Base-by-base conservation (phyloP, 805 yeast species). In the Zygotorulaspora florentina region DNA sequence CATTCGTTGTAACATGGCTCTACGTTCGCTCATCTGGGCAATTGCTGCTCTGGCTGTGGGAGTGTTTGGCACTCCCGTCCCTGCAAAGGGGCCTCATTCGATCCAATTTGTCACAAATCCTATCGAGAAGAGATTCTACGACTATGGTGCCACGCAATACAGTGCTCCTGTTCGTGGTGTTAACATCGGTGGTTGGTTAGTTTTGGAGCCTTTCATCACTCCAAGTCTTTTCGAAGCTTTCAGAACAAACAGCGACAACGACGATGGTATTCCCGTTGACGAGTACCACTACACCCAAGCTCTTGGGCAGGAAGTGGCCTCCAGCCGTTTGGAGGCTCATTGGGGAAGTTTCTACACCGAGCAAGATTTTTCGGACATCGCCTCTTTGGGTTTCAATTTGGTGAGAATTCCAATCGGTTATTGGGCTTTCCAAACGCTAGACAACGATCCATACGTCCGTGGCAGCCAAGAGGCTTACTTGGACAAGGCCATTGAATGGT, bases 371-470 rank as follows among this genome's bases (percentile, higher is more conserved):
- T 54, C 66, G 40, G 61, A 71, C 43, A 86, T 90, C 43, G 73
- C 74, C 4, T 58, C 56, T 10, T 72, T 71, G 45, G 96, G 96
- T 1, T 72, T 90, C 52, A 91, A 90, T 67, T 72, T 83, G 53
- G 96, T 88, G 16, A 80, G 97, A 59, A 83, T 90, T 48, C 97
- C 98, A 37, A 79, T 90, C 45, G 96, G 96, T 9, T 90, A 90
- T 70, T 91, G 98, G 98, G 96, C 96, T 8, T 87, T 86, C 64
- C 61, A 73, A 39, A 59, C 66, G 7, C 69, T 78, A 37, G 76
- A 72, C 16, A 71, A 71, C 43, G 97, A 90, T 63, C 96, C 97
- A 2, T 90, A 87, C 58, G 93, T 88, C 28, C 80, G 76, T 59
- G 97, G 97, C 28, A 44, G 35, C 28, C 96, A 86, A 66, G 77